Percentiles rank a stretch among this genome's conserved stretches.
These are phyloP conservation scores for Vanrija sp. DNA, from an alignment of 1,284 basidiomycete species.

Conservation along the genomic window DNA sequence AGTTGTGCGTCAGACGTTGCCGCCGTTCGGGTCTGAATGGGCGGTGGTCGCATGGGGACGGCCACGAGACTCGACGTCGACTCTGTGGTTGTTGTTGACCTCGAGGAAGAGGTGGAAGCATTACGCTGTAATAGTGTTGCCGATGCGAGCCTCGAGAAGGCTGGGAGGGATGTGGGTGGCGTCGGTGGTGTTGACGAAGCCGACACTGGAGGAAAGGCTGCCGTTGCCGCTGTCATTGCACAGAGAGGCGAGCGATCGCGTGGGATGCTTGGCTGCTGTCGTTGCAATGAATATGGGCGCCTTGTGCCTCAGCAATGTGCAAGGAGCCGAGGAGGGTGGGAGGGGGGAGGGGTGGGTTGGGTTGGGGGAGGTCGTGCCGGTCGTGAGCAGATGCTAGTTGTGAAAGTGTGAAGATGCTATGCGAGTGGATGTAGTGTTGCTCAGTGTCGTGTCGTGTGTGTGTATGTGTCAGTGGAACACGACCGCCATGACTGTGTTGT, in stretches of 20 bases:
- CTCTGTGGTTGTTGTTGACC: constrained; percentile 37
- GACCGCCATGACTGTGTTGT: too few species aligned
- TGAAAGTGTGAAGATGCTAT: too few species aligned
- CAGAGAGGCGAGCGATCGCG: not conserved
- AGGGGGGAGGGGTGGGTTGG: not conserved
- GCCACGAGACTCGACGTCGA: constrained; percentile 44
- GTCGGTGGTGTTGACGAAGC: constrained; percentile 13
- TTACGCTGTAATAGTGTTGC: constrained; percentile 30
- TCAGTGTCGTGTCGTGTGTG: too few species aligned
- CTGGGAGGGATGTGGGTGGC: constrained; percentile 10
- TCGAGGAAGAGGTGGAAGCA: constrained; percentile 39
- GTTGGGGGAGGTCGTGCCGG: not conserved
- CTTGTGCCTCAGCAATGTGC: not conserved
- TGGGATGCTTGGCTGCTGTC: too few species aligned
- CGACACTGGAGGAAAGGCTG: not conserved
- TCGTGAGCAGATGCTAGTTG: not conserved
- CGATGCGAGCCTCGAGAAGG: constrained; percentile 15
- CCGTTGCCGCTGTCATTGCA: constrained; percentile 1
- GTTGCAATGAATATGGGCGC: too few species aligned
- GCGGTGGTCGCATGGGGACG: constrained; percentile 45
- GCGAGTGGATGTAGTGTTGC: too few species aligned
- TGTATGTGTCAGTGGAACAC: too few species aligned
- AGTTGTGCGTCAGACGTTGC: constrained; percentile 34
- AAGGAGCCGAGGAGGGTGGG: not conserved
- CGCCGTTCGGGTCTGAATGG: constrained; percentile 44